phyloP scores from a whole-genome alignment of 768 basidiomycete species.

The Piloderma croceum region DNA sequence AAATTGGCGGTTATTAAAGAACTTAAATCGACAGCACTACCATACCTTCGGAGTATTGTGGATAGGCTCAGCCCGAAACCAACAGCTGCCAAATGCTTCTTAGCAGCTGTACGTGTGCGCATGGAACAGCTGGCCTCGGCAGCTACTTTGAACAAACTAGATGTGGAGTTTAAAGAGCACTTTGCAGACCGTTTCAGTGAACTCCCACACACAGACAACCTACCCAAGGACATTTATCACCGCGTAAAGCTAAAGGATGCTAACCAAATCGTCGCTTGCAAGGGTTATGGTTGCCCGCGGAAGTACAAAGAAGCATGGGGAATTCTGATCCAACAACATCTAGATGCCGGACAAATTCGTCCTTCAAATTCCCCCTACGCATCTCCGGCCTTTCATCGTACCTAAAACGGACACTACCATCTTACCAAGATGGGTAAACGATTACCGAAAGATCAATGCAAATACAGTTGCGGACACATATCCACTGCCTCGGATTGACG shows the following conservation, averaged over 20 bases:
- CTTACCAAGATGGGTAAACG: constrained; percentile 23
- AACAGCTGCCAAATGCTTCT: no score
- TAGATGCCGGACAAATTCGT: constrained; percentile 25
- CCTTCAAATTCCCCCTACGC: constrained; percentile 24
- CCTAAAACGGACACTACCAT: constrained; percentile 24
- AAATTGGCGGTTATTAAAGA: no score
- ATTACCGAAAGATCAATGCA: constrained; percentile 21
- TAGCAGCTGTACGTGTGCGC: neutral
- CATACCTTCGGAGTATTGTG: no score
- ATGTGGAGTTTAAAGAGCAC: constrained; percentile 1
- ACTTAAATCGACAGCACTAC: no score
- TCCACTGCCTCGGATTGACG: no score
- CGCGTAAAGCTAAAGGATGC: constrained; percentile 24
- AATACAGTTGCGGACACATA: constrained; percentile 19
- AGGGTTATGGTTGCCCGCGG: constrained; percentile 26
- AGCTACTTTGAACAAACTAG: neutral
- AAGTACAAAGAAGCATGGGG: constrained; percentile 31
- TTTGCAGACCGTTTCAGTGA: constrained; percentile 20
- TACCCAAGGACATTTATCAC: constrained; percentile 20
- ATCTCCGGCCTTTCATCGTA: constrained; percentile 35
- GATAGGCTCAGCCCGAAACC: no score
- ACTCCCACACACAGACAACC: constrained; percentile 15
- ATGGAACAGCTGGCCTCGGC: constrained; percentile 1
- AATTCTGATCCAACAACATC: constrained; percentile 26
- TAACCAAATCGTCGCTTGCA: constrained; percentile 14